phyloP scores from a whole-genome alignment of 495 filamentous ascomycete species.

The Aspergillus biplanus region DNA sequence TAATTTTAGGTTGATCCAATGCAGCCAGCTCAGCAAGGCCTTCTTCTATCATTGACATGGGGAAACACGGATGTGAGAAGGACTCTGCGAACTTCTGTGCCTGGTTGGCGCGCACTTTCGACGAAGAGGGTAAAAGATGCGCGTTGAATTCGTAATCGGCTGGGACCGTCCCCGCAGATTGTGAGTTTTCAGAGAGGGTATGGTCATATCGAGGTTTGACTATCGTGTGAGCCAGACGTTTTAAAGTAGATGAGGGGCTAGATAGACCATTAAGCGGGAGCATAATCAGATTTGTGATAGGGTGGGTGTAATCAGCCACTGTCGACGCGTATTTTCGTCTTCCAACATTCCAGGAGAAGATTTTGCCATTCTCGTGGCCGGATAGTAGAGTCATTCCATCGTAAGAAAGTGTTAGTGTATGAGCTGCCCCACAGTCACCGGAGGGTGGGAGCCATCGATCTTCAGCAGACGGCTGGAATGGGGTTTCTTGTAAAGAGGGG shows the following conservation, averaged over 20 bases:
- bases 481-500: conserved; percentile 53
- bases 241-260: conserved; percentile 32
- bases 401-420: conserved; percentile 71
- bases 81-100: conserved; percentile 51
- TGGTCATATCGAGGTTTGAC: conserved; percentile 70
- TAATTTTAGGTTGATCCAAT: conserved; percentile 31
- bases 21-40: conserved; percentile 56
- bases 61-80: conserved; percentile 57
- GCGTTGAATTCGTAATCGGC: conserved; percentile 69
- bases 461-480: conserved; percentile 58
- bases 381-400: conserved; percentile 81
- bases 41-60: conserved; percentile 56
- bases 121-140: conserved; percentile 53
- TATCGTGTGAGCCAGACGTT: conserved; percentile 60
- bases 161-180: conserved; percentile 57
- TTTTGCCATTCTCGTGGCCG: conserved; percentile 78
- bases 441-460: conserved; percentile 65
- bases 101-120: conserved; percentile 1
- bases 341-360: conserved; percentile 79
- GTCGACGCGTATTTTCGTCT: conserved; percentile 62
- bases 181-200: conserved; percentile 42
- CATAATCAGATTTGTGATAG: conserved; percentile 77
- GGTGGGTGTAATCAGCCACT: conserved; percentile 70
- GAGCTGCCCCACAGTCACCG: conserved; percentile 61
- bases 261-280: conserved; percentile 65